These are phyloP conservation scores for Yarrowia deformans DNA, from an alignment of 805 yeast genomes.

Conservation along the genomic window DNA sequence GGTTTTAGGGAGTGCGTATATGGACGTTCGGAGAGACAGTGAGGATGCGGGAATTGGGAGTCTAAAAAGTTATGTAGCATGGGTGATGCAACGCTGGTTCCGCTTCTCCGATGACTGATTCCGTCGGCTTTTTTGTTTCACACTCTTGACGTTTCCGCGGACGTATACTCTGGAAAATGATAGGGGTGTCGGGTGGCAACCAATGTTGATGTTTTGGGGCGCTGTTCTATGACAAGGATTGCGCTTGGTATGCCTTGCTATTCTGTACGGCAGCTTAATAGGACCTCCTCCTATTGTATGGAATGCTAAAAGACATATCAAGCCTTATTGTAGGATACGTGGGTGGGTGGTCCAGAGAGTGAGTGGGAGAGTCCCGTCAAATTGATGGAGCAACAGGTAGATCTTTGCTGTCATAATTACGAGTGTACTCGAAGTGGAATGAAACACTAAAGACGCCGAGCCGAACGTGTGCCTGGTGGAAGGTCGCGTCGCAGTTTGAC, in stretches of 20 bases:
- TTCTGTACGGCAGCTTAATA: neutral
- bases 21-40: neutral
- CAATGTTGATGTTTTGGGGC: neutral
- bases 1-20: neutral
- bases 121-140: too few relatives aligned
- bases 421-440: neutral
- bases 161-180: too few relatives aligned
- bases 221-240: neutral
- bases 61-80: slow-evolving; percentile 3
- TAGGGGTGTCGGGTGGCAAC: too few relatives aligned
- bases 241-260: neutral
- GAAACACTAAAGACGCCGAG: slow-evolving; percentile 8
- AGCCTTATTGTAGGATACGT: neutral
- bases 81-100: slow-evolving; percentile 1
- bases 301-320: neutral
- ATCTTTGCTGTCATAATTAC: slow-evolving; percentile 16
- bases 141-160: neutral
- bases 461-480: neutral
- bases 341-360: too few relatives aligned
- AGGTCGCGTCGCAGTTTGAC: neutral
- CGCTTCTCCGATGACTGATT: slow-evolving; percentile 17
- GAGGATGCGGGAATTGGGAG: slow-evolving; percentile 9
- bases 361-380: too few relatives aligned
- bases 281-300: neutral
- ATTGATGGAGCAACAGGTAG: neutral